Base-by-base conservation (phyloP, 371 early-diverging fungal species). In the Mucor piriformis region DNA sequence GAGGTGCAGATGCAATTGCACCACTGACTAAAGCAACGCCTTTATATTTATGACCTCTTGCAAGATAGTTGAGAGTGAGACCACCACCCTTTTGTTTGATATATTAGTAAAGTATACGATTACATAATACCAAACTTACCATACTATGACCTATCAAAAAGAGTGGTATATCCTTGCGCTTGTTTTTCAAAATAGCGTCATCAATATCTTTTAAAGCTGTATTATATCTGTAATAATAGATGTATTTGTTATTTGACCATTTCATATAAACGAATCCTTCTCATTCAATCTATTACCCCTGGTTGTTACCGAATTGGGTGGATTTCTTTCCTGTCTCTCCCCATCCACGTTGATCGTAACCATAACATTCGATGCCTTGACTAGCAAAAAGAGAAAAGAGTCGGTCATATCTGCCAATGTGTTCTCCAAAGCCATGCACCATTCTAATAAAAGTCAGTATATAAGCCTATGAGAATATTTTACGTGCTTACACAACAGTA, bases 381-480 rank as follows among this genome's bases (percentile, higher is more conserved):
- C 68, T 61, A 27, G 76, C 76, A 64, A 88, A 84, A 6, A 66
- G 61, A 24, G 74, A 69, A 57, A 82, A 84, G 35, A 87, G 59
- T 34, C 76, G 69, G 38, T 85, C 63, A 50, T 87, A 88, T 60
- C 89, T 82, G n/a, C 57, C 73, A 61, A 76, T 62, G 55, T 89
- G 86, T 50, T 89, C 89, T 38, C 86, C 88, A 51, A 88, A 82
- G 38, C 89, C 89, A 57, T 89, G 89, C 53, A 88, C 60, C 64
- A 88, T 69, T 24, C 85, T 82, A 50, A 29, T 67, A 2, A 29
- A 12, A 67, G 66, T 13, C n/a, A 24, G 27, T 33, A 13, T 38
- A n/a, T n/a, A 11, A 21, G 10, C 13, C 3, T n/a, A 11, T 6
- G 24, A 27, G 6, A 13, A 6, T 16, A 37, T 15, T 32, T 25